A percentile compares a stretch with the other conserved stretches of the same genome.
Conservation (phyloP, 2,329 filamentous ascomycete genomes). For the Sclerotinia borealis region DNA sequence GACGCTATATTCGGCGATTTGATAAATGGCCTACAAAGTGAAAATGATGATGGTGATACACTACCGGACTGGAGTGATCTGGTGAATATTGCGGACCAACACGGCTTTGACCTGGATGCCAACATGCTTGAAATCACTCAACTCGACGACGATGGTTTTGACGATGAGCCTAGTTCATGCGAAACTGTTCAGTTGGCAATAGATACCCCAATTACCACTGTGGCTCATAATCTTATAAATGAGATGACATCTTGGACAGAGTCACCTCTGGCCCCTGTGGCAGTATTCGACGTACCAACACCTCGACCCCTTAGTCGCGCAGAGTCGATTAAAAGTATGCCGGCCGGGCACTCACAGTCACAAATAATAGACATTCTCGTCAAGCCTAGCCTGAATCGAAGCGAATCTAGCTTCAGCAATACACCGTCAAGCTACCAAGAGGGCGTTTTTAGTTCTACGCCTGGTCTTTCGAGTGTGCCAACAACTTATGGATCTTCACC, state of each 20-base stretch:
- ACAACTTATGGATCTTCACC: slow-evolving; percentile 3
- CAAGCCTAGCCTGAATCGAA: neutral
- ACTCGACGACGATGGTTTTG: neutral
- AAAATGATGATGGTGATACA: neutral
- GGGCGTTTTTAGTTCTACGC: slow-evolving; percentile 7
- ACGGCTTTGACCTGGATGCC: neutral
- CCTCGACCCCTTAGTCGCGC: neutral
- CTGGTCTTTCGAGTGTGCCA: neutral
- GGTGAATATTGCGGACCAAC: neutral
- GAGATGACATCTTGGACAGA: slow-evolving; percentile 4
- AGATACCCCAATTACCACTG: too few species aligned
- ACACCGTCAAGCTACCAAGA: slow-evolving; percentile 7
- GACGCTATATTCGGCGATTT: neutral
- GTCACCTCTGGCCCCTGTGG: neutral
- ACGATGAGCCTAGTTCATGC: neutral
- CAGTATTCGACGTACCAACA: neutral
- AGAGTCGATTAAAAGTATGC: neutral
- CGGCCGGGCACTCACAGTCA: neutral
- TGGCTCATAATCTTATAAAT: neutral
- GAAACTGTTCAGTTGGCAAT: neutral
- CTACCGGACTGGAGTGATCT: neutral
- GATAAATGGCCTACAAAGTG: neutral
- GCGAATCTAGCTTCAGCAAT: neutral
- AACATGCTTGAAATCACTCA: neutral
- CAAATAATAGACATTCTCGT: neutral